Conservation (phyloP, 192 early-diverging fungal genomes). For the Linnemannia schmuckeri region DNA sequence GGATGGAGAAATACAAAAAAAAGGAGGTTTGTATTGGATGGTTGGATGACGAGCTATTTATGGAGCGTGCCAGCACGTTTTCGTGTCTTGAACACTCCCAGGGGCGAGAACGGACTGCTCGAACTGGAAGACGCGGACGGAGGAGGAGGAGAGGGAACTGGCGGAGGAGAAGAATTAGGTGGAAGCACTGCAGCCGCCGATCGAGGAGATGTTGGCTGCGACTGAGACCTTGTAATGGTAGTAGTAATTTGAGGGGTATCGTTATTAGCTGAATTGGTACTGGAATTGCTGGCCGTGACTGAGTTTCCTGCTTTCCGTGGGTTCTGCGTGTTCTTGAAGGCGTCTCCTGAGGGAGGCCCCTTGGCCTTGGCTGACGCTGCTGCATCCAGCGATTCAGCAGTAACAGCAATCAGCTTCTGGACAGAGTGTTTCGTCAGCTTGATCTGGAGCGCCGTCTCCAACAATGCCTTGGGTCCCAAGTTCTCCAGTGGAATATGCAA, state of each 20-base stretch:
- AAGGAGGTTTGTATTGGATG: not conserved
- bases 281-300: not conserved
- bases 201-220: not conserved
- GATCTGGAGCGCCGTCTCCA: constrained; percentile 79
- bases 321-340: constrained; percentile 1
- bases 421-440: constrained; percentile 65
- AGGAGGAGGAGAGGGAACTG: not conserved
- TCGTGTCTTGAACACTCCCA: constrained; percentile 45
- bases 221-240: not conserved
- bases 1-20: not conserved
- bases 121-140: not conserved
- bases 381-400: constrained; percentile 44
- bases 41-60: not conserved
- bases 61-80: constrained; percentile 47
- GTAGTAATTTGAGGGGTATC: not conserved
- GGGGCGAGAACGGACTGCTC: constrained; percentile 19
- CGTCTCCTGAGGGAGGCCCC: not conserved
- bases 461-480: constrained; percentile 71
- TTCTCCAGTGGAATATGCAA: constrained; percentile 83
- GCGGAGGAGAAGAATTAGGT: not conserved
- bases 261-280: not conserved
- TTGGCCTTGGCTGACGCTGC: constrained; percentile 10
- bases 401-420: constrained; percentile 45
- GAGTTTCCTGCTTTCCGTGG: constrained; percentile 5
- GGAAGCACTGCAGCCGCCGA: not conserved